Evolutionary conservation across 768 basidiomycete species (phyloP).

Genomic region (Asterophora lycoperdoides): DNA sequence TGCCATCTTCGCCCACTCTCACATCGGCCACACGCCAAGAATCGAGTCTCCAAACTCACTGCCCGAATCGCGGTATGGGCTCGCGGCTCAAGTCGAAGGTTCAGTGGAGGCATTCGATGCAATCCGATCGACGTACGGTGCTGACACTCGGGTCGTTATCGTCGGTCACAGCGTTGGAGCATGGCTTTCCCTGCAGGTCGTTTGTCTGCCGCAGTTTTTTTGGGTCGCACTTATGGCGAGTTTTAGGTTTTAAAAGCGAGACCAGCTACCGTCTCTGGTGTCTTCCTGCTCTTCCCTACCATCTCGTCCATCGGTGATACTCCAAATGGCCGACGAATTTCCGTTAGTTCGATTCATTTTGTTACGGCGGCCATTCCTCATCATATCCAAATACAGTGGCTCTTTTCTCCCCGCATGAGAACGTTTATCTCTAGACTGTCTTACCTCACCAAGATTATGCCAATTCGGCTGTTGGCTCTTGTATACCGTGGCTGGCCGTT

Average conservation of each 20-base stretch:
- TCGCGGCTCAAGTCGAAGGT: constrained; percentile 50
- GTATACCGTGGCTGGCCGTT: constrained; percentile 51
- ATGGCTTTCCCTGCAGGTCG: constrained; percentile 63
- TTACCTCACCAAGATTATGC: constrained; percentile 36
- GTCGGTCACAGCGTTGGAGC: constrained; percentile 70
- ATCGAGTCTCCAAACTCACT: constrained; percentile 20
- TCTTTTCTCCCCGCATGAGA: constrained; percentile 46
- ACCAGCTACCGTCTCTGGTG: constrained; percentile 31
- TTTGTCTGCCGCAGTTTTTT: constrained; percentile 11
- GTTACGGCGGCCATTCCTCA: neutral
- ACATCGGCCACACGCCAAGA: constrained; percentile 59
- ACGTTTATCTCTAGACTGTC: constrained; percentile 41
- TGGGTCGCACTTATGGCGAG: neutral
- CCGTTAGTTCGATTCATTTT: constrained; percentile 36
- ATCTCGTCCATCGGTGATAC: constrained; percentile 58
- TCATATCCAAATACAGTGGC: constrained; percentile 29
- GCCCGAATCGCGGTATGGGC: constrained; percentile 25
- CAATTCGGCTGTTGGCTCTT: constrained; percentile 32
- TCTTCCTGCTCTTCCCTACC: constrained; percentile 69
- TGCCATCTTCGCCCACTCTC: constrained; percentile 57
- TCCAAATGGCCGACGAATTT: constrained; percentile 58
- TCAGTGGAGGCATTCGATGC: constrained; percentile 53
- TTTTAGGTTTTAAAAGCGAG: constrained; percentile 49
- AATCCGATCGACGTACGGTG: constrained; percentile 28
- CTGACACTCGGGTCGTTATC: constrained; percentile 39